Base-by-base conservation (phyloP, 768 basidiomycete species). In the Suillus brevipes region DNA sequence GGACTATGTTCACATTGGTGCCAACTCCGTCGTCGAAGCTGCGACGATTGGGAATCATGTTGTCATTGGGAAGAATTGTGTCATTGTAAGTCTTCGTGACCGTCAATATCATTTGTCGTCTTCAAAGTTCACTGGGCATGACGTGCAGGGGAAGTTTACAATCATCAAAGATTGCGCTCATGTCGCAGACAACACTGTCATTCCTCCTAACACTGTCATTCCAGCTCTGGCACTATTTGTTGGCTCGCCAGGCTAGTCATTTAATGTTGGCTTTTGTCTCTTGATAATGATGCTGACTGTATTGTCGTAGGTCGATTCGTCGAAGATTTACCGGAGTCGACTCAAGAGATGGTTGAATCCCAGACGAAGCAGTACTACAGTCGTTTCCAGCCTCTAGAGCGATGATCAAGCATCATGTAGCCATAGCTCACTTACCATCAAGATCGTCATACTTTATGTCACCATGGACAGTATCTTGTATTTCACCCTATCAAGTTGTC, bases 121-220 rank as follows among this genome's bases (percentile, higher is more conserved):
- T 52, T 64, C 49, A 49, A 49, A 14, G 13, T 25, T 49, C 61
- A 67, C 40, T 16, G 16, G 18, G 13, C 10, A 60, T 25, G 37
- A 36, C 31, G 6, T 55, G 18, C 70, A 98, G 96, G 96, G 97
- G 28, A 95, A 97, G 76, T 97, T 99, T 71, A 89, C 91, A 0
- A 95, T 97, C 64, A 95, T 98, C 76, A 97, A 98, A 74, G 97
- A 99, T 72, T 96, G 95, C 69, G 93, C 91, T 4, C 89, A 87
- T 66, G 88, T 99, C 28, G 89, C 90, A 36, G 96, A 98, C 74
- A 90, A 91, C 68, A 92, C 94, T 0, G 87, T 99, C 43, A 79
- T 99, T 16, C 93, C 96, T 2, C 90, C 95, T 4, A 95, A 94
- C 63, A 95, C 95, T 1, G 94, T 98, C 57, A 87, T 99, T 12